Conservation (phyloP, 306 rosid species). For the Cicer chorassanicum region DNA sequence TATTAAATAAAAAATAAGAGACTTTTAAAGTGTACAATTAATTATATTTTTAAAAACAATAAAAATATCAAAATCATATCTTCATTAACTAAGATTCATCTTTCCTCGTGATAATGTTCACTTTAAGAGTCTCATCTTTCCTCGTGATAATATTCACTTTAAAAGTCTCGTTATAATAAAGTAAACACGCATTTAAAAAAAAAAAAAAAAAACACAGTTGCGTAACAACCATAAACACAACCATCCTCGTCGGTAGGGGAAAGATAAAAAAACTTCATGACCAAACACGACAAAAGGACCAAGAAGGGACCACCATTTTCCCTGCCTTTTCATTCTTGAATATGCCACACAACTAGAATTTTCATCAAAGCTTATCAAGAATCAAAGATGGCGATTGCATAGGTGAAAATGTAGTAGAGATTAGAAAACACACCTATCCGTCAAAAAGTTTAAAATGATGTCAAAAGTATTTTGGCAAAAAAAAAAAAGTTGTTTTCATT, state of each 20-base stretch:
- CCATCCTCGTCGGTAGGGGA: not conserved
- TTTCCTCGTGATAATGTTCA: no score
- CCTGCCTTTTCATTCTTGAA: not conserved
- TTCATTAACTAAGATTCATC: no score
- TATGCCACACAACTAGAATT: not conserved
- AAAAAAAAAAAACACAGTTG: no score
- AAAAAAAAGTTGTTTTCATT: no score
- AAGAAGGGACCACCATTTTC: not conserved
- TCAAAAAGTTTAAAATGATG: not conserved
- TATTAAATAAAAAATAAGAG: no score
- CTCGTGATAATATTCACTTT: no score
- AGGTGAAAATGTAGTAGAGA: not conserved
- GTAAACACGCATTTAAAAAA: no score
- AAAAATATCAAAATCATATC: no score
- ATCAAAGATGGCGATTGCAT: not conserved
- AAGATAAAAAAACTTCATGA: not conserved
- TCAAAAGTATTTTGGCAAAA: not conserved
- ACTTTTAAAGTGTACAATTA: no score
- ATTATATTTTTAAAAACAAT: no score
- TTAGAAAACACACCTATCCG: not conserved
- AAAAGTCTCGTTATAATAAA: no score
- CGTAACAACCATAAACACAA: not conserved
- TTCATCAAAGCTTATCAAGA: not conserved
- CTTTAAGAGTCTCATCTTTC: no score
- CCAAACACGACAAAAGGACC: not conserved